These are phyloP conservation scores for Beauveria brongniartii DNA, from an alignment of 2,329 filamentous ascomycete species.

Conservation along the genomic window DNA sequence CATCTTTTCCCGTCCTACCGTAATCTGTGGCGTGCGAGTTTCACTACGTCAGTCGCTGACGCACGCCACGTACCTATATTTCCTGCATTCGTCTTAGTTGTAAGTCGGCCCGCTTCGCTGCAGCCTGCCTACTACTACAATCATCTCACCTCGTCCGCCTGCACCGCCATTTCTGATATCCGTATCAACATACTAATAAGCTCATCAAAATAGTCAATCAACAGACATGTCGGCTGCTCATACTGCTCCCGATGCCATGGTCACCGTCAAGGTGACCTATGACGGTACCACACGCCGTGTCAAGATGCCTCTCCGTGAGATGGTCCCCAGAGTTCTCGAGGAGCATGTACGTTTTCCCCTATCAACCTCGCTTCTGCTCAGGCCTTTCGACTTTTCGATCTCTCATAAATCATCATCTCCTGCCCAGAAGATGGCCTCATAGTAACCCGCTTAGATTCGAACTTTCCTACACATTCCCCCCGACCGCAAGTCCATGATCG, in stretches of 20 bases:
- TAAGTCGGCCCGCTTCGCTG: conserved; percentile 7
- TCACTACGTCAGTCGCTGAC: conserved; percentile 7
- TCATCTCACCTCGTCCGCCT: not conserved
- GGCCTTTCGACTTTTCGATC: not conserved
- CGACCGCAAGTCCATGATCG: conserved; percentile 50
- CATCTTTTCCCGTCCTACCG: not conserved
- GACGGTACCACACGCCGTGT: conserved; percentile 71
- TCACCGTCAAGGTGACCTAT: conserved; percentile 79
- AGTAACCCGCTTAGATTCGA: conserved; percentile 24
- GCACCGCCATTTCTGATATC: not conserved
- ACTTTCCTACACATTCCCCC: conserved; percentile 26
- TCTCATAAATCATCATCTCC: not conserved
- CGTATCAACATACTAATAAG: not conserved
- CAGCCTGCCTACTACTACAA: not conserved
- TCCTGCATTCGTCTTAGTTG: conserved; percentile 4
- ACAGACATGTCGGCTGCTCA: conserved; percentile 3
- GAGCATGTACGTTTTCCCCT: conserved; percentile 61
- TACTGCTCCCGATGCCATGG: conserved; percentile 29
- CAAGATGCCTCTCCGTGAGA: conserved; percentile 82
- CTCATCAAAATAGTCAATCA: not conserved
- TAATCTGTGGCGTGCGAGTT: not conserved
- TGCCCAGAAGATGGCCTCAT: not conserved
- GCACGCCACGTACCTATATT: not conserved
- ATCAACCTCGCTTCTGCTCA: not conserved
- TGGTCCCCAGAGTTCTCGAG: conserved; percentile 65